Base-by-base conservation (phyloP, 2,329 filamentous ascomycete species). In the Cladosporium oxysporum region DNA sequence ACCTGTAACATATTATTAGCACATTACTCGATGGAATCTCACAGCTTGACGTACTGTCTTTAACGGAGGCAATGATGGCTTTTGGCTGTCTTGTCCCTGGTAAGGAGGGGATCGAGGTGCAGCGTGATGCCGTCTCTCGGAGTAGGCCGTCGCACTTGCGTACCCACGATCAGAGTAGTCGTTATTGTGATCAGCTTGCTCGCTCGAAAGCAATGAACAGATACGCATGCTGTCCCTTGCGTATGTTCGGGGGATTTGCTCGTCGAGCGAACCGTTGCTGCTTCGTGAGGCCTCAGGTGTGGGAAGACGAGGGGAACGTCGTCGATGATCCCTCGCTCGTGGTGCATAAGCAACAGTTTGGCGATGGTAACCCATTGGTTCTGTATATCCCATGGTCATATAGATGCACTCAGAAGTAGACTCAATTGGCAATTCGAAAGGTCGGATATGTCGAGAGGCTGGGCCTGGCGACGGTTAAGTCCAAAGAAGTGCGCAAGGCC, bases 11-110 rank as follows among this genome's bases (percentile, higher is more conserved):
- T 23, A 7, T 8, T 33, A 33, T 58, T 21, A 58, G 55, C 28
- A 37, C 18, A 47, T 52, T 14, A 63, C 50, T 63, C 31, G 47
- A 7, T 28, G 1, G 5, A 6, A 11, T 18, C 68, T 72, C 73
- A 52, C 72, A 73, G 63, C 72, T 76, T 14, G 67, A 6, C 72
- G 63, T 66, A 76, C 75, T 12, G 72, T 75, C 64, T 74, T 76
- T n/a, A 77, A 60, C 3, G 75, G 75, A 35, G 76, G 76, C 21
- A 77, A 64, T 1, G 73, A 76, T 33, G 74, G 75, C 66, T 71
- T 75, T 50, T 70, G 69, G n/a, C 50, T 58, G 37, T 76, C 74
- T 16, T 58, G 58, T 23, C 52, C 58, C 11, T 68, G 66, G 64
- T 76, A 76, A 8, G 74, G 74, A 35, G 74, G 75, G 58, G 75